Evolutionary conservation across 768 basidiomycete species (phyloP).

Genomic region (Pisolithus tinctorius): DNA sequence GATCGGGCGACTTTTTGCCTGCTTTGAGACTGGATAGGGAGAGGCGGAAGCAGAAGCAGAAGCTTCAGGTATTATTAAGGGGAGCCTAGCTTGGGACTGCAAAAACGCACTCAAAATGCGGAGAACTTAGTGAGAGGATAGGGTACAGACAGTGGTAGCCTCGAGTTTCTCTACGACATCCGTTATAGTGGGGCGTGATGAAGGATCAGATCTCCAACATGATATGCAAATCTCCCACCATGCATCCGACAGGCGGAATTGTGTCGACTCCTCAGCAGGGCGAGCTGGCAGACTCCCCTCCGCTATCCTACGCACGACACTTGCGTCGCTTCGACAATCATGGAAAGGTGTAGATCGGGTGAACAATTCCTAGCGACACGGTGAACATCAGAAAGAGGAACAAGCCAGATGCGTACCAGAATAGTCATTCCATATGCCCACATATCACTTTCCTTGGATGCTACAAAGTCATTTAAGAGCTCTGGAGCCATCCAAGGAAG

Average conservation of each 20-base stretch:
- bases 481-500: not conserved
- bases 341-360: not conserved
- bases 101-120: too few relatives aligned
- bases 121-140: too few relatives aligned
- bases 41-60: too few relatives aligned
- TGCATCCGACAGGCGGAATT: not conserved
- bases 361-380: not conserved
- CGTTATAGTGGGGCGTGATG: not conserved
- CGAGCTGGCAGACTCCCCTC: not conserved
- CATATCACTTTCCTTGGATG: not conserved
- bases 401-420: not conserved
- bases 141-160: not conserved
- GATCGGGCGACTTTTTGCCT: too few relatives aligned
- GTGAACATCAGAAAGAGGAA: not conserved
- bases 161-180: slow-evolving; percentile 3
- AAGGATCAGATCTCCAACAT: not conserved
- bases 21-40: too few relatives aligned
- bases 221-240: not conserved
- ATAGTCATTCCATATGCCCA: not conserved
- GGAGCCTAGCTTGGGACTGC: too few relatives aligned
- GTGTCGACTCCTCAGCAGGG: not conserved
- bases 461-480: not conserved
- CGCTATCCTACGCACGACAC: not conserved
- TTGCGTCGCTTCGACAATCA: not conserved
- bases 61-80: too few relatives aligned